Evolutionary conservation across 2,329 filamentous ascomycete genomes (phyloP).

Genomic region (Talaromyces marneffei): DNA sequence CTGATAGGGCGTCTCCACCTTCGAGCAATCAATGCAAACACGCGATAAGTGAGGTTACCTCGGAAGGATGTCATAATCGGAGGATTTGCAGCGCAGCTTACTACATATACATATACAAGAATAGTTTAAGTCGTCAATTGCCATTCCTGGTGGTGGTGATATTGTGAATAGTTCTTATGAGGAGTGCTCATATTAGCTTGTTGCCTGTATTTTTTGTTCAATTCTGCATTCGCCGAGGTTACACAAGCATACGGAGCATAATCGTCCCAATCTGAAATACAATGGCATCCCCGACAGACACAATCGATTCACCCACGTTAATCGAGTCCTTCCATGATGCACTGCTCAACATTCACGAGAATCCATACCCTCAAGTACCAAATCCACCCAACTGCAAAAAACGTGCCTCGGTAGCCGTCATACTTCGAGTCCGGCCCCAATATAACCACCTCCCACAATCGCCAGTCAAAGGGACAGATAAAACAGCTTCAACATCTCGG

Average conservation of each 20-base stretch:
- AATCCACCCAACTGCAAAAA: conserved; percentile 48
- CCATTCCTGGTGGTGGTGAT: no score
- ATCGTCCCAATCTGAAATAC: background rate
- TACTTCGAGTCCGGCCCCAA: conserved; percentile 57
- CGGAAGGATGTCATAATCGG: background rate
- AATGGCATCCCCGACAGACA: background rate
- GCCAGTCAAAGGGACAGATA: conserved; percentile 17
- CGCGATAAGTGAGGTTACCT: background rate
- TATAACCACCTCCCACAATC: conserved; percentile 49
- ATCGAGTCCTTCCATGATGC: conserved; percentile 28
- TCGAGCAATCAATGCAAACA: conserved; percentile 12
- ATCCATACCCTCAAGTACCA: conserved; percentile 40
- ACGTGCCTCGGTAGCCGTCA: conserved; percentile 61
- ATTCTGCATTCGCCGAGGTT: background rate
- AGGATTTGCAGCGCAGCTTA: no score
- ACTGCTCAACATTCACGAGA: conserved; percentile 28
- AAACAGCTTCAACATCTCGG: conserved; percentile 28
- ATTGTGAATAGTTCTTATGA: no score
- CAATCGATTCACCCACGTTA: conserved; percentile 15
- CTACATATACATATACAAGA: no score
- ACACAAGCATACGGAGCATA: background rate
- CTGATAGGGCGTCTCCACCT: background rate
- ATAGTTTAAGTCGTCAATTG: no score
- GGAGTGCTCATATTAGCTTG: no score
- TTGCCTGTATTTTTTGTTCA: background rate